Percentiles rank a stretch among this genome's conserved stretches.
These are phyloP conservation scores for Dryadomyces quercivorus DNA, from an alignment of 2,329 filamentous ascomycete genomes.

Conservation along the genomic window DNA sequence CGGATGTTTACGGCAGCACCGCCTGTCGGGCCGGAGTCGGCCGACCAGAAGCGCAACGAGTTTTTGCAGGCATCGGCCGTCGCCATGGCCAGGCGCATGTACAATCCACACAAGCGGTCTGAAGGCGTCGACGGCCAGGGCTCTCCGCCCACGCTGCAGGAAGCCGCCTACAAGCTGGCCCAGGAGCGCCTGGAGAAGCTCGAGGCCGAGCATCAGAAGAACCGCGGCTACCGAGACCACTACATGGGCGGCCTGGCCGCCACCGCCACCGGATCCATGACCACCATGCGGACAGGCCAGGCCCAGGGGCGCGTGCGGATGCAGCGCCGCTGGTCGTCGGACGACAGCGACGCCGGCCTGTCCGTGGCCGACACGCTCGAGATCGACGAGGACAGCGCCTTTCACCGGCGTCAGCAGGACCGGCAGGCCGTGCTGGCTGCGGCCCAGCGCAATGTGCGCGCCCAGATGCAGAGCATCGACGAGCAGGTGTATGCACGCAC, in stretches of 20 bases:
- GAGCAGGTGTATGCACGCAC: conserved; percentile 66
- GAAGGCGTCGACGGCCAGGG: conserved; percentile 14
- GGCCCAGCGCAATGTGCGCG: conserved; percentile 77
- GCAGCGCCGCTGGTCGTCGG: conserved; percentile 48
- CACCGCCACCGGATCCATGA: conserved; percentile 18
- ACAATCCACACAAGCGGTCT: conserved; percentile 25
- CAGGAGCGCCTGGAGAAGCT: conserved; percentile 73
- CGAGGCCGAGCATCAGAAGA: conserved; percentile 54
- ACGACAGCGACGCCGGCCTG: conserved; percentile 38
- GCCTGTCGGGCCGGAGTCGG: conserved; percentile 56
- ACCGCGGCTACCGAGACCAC: conserved; percentile 58
- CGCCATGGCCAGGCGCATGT: conserved; percentile 85
- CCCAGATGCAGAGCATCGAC: conserved; percentile 68
- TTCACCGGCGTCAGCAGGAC: conserved; percentile 46
- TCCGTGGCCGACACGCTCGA: too few species aligned
- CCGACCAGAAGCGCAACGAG: conserved; percentile 62
- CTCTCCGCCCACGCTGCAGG: conserved; percentile 57
- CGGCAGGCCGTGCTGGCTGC: conserved; percentile 63
- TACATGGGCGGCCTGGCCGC: conserved; percentile 40
- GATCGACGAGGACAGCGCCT: too few species aligned
- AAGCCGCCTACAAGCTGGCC: conserved; percentile 76
- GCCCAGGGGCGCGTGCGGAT: conserved; percentile 17
- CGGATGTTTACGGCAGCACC: conserved; percentile 71
- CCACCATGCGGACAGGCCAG: neutral
- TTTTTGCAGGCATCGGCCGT: conserved; percentile 71